These are phyloP conservation scores for Boletus rubropictus DNA, from an alignment of 768 basidiomycete species.

Conservation along the genomic window DNA sequence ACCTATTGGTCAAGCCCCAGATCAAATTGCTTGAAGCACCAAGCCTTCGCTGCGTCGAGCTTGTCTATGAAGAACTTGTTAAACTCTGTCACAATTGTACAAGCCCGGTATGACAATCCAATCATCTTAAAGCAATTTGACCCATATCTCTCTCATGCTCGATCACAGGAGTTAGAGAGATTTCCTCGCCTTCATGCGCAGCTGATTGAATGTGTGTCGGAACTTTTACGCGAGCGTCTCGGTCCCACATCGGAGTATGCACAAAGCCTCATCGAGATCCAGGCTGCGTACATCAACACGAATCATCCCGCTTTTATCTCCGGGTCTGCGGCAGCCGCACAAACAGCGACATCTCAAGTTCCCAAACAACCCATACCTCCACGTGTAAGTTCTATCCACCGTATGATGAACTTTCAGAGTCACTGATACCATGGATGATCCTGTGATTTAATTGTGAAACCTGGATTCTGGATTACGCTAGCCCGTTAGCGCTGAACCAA, in stretches of 20 bases:
- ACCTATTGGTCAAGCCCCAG: conserved; percentile 94
- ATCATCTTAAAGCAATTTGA: not conserved
- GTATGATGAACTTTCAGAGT: conserved; percentile 2
- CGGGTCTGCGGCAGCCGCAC: conserved; percentile 61
- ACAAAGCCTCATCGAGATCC: conserved; percentile 91
- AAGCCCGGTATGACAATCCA: conserved; percentile 54
- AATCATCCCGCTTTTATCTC: conserved; percentile 94
- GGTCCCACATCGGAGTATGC: conserved; percentile 98
- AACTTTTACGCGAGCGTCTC: conserved; percentile 88
- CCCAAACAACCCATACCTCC: conserved; percentile 42
- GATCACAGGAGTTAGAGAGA: conserved; percentile 78
- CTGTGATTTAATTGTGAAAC: conserved; percentile 11
- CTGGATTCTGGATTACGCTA: conserved; percentile 23
- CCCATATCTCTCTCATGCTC: conserved; percentile 11
- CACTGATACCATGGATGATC: conserved; percentile 13
- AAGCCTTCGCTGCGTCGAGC: conserved; percentile 90
- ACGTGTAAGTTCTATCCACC: conserved; percentile 41
- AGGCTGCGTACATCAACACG: conserved; percentile 98
- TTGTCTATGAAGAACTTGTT: conserved; percentile 98
- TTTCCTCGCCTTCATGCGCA: conserved; percentile 93
- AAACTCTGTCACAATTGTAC: conserved; percentile 99
- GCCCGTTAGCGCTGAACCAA: conserved; percentile 60
- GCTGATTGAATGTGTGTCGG: conserved; percentile 94
- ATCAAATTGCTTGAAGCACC: conserved; percentile 95
- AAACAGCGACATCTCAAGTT: conserved; percentile 38